A percentile compares a stretch with the other conserved stretches of the same genome.
Conservation (phyloP, 31 red algal species). For the Odonthalia washingtoniensis region DNA sequence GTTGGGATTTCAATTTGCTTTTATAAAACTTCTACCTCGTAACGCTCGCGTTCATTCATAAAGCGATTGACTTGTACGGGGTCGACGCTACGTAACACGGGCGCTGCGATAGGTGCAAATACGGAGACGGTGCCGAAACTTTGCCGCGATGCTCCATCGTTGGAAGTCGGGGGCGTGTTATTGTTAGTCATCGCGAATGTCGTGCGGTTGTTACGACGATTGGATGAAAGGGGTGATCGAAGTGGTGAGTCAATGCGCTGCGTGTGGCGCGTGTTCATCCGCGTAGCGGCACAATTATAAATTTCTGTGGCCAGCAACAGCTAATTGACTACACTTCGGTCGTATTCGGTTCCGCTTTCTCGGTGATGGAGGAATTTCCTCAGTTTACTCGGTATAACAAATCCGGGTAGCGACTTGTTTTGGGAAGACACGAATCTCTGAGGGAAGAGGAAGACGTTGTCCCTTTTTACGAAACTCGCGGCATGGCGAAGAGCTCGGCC, state of each 20-base stretch:
- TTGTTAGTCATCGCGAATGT: neutral
- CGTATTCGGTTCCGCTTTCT: no score
- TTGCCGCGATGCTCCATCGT: neutral
- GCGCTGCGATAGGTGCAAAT: slow-evolving; percentile 30
- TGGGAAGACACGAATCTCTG: no score
- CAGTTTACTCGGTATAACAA: no score
- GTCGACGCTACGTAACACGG: slow-evolving; percentile 31
- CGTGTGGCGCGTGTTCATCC: slow-evolving; percentile 59
- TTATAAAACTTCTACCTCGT: slow-evolving; percentile 13
- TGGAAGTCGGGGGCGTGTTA: neutral
- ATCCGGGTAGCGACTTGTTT: no score
- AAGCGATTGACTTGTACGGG: slow-evolving; percentile 21
- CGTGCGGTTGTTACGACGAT: neutral
- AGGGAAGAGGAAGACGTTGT: no score
- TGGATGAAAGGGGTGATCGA: neutral
- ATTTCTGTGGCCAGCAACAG: slow-evolving; percentile 58
- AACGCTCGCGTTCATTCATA: slow-evolving; percentile 11
- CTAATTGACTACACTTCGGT: no score
- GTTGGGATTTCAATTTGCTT: slow-evolving; percentile 20
- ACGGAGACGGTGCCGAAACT: neutral
- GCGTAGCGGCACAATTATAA: slow-evolving; percentile 41
- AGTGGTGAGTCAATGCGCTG: no score
- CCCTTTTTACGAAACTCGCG: no score
- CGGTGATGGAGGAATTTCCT: no score
- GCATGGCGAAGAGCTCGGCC: no score